Evolutionary conservation across 2,329 filamentous ascomycete genomes (phyloP).

Genomic region (Pestalotiopsis sp.): DNA sequence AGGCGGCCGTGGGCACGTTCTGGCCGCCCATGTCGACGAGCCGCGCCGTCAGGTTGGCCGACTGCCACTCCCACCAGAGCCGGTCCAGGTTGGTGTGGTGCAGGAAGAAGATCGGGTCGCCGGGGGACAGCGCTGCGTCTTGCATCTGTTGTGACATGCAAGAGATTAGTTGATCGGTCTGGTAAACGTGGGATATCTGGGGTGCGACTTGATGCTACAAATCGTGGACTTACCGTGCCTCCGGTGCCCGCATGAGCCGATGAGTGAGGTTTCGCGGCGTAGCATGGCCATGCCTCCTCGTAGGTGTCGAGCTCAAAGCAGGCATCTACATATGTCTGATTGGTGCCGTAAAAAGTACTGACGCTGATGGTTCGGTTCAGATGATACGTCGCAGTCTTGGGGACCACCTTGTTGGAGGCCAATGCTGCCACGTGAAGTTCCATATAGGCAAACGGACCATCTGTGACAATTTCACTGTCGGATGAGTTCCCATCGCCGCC

Average conservation of each 20-base stretch:
- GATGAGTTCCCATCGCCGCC: conserved; percentile 6
- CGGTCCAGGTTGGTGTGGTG: conserved; percentile 33
- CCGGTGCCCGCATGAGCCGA: conserved; percentile 6
- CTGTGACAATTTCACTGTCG: conserved; percentile 1
- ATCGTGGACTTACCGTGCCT: conserved; percentile 3
- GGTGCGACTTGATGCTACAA: background rate
- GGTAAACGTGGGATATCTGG: background rate
- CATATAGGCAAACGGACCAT: conserved; percentile 8
- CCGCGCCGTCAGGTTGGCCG: conserved; percentile 22
- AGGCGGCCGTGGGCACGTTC: conserved; percentile 18
- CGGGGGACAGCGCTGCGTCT: conserved; percentile 20
- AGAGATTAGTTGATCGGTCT: background rate
- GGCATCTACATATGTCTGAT: conserved; percentile 3
- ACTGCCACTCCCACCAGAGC: conserved; percentile 34
- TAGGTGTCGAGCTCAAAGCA: conserved; percentile 3
- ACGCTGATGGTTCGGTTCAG: background rate
- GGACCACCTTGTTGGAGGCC: conserved; percentile 3
- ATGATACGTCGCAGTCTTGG: conserved; percentile 3
- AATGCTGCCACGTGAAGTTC: conserved; percentile 4
- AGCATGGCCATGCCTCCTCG: conserved; percentile 9
- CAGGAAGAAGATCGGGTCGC: conserved; percentile 40
- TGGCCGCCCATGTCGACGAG: conserved; percentile 25
- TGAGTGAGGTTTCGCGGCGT: conserved; percentile 2
- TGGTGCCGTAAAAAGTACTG: background rate
- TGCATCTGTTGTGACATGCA: conserved; percentile 15